phyloP scores from a whole-genome alignment of 2,329 filamentous ascomycete genomes.

The Ascocoryne sarcoides region DNA sequence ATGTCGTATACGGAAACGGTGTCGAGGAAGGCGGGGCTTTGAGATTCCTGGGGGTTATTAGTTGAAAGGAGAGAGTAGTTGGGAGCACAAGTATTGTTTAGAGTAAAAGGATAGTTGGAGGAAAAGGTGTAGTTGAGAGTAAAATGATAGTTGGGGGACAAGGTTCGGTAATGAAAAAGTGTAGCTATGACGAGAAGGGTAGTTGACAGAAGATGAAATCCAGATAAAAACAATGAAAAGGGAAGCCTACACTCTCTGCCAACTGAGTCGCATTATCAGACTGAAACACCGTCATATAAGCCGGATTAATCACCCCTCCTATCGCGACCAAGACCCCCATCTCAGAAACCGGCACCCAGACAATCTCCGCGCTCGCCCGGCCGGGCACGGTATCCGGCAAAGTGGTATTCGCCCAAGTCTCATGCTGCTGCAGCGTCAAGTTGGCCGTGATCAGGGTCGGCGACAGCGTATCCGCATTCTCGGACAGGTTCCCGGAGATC shows the following conservation, averaged over 20 bases:
- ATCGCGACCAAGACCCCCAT: conserved; percentile 70
- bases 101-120: no score
- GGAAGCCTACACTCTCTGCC: conserved; percentile 33
- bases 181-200: no score
- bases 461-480: conserved; percentile 34
- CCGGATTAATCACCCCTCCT: conserved; percentile 60
- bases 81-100: no score
- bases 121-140: no score
- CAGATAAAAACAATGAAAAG: no score
- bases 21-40: conserved; percentile 63
- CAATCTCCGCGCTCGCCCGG: conserved; percentile 55
- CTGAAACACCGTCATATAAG: conserved; percentile 31
- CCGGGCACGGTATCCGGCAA: conserved; percentile 41
- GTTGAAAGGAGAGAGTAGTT: neutral
- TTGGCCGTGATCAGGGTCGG: conserved; percentile 52
- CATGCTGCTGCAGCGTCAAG: conserved; percentile 40
- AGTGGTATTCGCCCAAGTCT: conserved; percentile 49
- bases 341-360: conserved; percentile 69
- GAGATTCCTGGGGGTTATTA: conserved; percentile 39
- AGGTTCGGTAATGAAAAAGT: no score
- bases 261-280: conserved; percentile 26
- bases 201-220: no score
- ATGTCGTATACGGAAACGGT: conserved; percentile 70
- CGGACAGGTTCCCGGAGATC: conserved; percentile 12
- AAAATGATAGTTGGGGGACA: no score